Conservation (phyloP, 176 grass and related monocot species). For the Bromus sterilis region DNA sequence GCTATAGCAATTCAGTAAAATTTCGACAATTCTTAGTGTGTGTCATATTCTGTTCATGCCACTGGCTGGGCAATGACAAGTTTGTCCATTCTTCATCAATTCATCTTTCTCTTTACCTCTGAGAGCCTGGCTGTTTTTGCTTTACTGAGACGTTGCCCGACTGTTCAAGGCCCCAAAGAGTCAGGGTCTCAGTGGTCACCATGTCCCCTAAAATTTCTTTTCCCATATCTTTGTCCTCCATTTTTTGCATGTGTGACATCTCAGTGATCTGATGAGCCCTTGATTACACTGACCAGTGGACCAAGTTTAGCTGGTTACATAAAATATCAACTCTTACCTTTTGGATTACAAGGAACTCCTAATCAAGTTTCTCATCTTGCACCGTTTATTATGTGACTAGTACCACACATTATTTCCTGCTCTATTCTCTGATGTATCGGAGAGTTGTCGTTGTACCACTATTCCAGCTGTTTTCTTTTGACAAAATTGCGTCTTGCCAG, state of each 20-base stretch:
- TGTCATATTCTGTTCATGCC: not conserved
- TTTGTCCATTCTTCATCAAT: slow-evolving; percentile 18
- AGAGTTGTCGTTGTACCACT: not conserved
- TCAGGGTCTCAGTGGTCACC: slow-evolving; percentile 3
- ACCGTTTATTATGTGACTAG: not conserved
- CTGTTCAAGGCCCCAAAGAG: slow-evolving; percentile 13
- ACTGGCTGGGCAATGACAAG: not conserved
- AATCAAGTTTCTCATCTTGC: not conserved
- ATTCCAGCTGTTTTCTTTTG: not conserved
- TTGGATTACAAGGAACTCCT: not conserved
- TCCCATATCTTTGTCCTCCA: not conserved
- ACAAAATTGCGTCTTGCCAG: not conserved
- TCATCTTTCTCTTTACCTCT: slow-evolving; percentile 22
- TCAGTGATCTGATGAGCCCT: not conserved
- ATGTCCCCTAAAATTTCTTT: not conserved
- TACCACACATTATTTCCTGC: not conserved
- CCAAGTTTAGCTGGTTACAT: too few relatives aligned
- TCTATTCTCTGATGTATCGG: not conserved
- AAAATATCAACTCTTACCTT: too few relatives aligned
- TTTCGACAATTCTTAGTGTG: not conserved
- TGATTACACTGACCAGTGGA: too few relatives aligned
- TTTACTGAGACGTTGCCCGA: not conserved
- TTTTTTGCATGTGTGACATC: not conserved
- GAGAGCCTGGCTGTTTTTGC: slow-evolving; percentile 17
- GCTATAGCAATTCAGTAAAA: not conserved